Conservation (phyloP, 1,139 yeast genomes). For the Suhomyces yuchorum region DNA sequence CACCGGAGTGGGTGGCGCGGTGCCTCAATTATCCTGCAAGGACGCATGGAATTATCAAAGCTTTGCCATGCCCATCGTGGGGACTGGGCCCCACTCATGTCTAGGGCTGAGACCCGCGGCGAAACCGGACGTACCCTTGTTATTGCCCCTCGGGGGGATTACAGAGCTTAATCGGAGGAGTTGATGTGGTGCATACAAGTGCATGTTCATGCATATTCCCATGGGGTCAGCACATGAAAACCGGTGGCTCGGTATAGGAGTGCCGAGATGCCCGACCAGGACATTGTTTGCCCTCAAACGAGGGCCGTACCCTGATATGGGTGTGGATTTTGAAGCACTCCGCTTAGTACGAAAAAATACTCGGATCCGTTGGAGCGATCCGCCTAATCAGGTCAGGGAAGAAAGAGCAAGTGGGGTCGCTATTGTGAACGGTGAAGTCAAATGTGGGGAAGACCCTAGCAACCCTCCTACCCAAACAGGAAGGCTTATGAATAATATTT, state of each 20-base stretch:
- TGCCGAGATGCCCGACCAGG: not conserved
- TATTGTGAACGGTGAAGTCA: not conserved
- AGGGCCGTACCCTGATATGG: not conserved
- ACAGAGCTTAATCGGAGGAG: not conserved
- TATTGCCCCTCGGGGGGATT: not conserved
- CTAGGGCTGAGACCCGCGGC: too few relatives aligned
- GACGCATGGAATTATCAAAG: too few relatives aligned
- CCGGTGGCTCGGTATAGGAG: not conserved
- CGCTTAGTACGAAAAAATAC: not conserved
- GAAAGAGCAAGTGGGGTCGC: conserved; percentile 1
- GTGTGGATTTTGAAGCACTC: not conserved
- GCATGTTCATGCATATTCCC: not conserved
- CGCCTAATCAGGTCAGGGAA: conserved; percentile 1
- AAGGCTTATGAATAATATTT: conserved; percentile 5
- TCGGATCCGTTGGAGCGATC: conserved; percentile 3
- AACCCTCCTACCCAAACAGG: conserved; percentile 1
- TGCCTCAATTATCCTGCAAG: too few relatives aligned
- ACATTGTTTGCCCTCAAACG: not conserved
- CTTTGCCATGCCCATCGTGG: too few relatives aligned
- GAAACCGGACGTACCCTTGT: not conserved
- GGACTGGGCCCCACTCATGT: too few relatives aligned
- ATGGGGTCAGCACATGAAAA: not conserved
- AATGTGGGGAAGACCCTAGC: conserved; percentile 7
- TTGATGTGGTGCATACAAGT: not conserved
- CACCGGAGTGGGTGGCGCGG: too few relatives aligned